phyloP scores from a whole-genome alignment of 202 grass and related monocot species.

The Zoysia matrella region DNA sequence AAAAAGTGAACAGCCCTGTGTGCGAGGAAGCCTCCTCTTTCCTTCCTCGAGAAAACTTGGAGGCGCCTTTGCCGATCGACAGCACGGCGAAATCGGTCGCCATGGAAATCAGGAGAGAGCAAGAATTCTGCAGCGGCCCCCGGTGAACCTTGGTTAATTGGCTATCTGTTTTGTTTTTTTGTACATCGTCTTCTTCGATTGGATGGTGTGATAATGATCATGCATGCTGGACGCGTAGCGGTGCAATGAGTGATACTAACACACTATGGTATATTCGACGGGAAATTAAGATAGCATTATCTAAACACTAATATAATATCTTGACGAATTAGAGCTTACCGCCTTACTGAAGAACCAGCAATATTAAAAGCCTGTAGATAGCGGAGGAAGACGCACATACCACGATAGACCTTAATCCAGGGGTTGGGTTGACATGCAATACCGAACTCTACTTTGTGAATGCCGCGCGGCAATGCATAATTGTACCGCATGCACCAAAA shows the following conservation, averaged over 20 bases:
- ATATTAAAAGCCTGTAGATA: neutral
- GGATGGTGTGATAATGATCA: neutral
- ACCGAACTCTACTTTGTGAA: constrained; percentile 23
- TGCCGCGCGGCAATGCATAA: neutral
- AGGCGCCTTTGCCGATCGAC: neutral
- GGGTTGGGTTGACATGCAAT: constrained; percentile 8
- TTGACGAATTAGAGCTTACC: constrained; percentile 8
- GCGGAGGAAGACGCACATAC: constrained; percentile 29
- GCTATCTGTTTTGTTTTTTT: no score
- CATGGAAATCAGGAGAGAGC: neutral
- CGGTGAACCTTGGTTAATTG: no score
- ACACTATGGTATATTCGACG: no score
- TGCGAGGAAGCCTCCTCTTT: neutral
- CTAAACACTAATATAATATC: neutral
- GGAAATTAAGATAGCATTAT: neutral
- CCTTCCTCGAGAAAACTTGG: constrained; percentile 1
- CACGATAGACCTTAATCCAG: constrained; percentile 41
- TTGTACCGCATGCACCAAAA: constrained; percentile 29
- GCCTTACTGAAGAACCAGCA: neutral
- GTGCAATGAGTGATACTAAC: neutral
- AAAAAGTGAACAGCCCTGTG: neutral
- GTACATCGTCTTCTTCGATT: no score
- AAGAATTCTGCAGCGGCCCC: neutral
- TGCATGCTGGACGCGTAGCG: constrained; percentile 5
- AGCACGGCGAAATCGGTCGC: neutral